phyloP scores from a whole-genome alignment of 1,139 yeast species.

The Zhuliangozyma blackwelliae region DNA sequence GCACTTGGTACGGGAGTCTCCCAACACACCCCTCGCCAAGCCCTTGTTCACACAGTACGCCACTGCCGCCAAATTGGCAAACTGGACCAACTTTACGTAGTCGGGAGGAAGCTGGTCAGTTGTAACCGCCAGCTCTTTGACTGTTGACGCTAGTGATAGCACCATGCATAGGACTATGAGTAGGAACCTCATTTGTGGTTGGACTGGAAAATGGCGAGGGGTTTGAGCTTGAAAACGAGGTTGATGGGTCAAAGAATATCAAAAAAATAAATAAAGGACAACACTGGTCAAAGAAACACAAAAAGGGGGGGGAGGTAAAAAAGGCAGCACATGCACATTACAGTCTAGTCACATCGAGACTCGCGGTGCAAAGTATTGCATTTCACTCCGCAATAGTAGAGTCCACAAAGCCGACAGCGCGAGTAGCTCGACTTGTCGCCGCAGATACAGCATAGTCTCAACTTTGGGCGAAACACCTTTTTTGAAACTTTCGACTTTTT shows the following conservation, averaged over 20 bases:
- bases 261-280: background rate
- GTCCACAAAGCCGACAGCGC: constrained; percentile 39
- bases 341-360: constrained; percentile 34
- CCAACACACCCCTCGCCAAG: constrained; percentile 21
- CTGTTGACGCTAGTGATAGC: too few relatives aligned
- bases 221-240: too few relatives aligned
- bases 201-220: too few relatives aligned
- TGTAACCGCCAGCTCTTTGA: too few relatives aligned
- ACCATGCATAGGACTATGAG: too few relatives aligned
- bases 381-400: constrained; percentile 39
- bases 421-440: constrained; percentile 37
- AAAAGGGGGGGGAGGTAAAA: too few relatives aligned
- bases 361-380: constrained; percentile 41
- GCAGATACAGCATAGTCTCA: constrained; percentile 42
- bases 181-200: constrained; percentile 1
- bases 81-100: constrained; percentile 26
- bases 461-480: constrained; percentile 26
- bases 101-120: constrained; percentile 12
- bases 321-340: too few relatives aligned
- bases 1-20: constrained; percentile 18
- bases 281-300: too few relatives aligned
- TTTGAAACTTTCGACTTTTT: constrained; percentile 14
- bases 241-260: background rate
- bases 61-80: constrained; percentile 33
- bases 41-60: constrained; percentile 38